phyloP scores from a whole-genome alignment of 345 rosid species.

The Aegle marmelos region DNA sequence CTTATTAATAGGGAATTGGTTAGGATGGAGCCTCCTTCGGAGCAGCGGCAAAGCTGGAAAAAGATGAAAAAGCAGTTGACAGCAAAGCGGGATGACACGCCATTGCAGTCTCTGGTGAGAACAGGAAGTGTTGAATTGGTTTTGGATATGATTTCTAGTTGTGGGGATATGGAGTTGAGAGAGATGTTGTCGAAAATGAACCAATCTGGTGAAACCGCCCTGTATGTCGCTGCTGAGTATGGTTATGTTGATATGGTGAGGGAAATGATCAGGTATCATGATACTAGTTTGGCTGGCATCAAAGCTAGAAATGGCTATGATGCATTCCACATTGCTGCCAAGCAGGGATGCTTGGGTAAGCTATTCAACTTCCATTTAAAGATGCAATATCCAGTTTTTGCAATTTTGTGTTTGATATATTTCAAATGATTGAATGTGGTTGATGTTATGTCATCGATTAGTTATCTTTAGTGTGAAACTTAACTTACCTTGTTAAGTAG shows the following conservation, averaged over 20 bases:
- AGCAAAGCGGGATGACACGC: constrained; percentile 68
- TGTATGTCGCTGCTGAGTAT: constrained; percentile 79
- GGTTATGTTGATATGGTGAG: constrained; percentile 62
- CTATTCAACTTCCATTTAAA: constrained; percentile 4
- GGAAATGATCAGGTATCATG: constrained; percentile 58
- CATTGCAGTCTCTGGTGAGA: constrained; percentile 64
- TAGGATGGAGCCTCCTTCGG: constrained; percentile 27
- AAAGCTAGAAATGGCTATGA: constrained; percentile 84
- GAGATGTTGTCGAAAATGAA: constrained; percentile 60
- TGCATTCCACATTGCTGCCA: constrained; percentile 88
- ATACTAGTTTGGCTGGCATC: constrained; percentile 48
- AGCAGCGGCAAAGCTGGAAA: constrained; percentile 44
- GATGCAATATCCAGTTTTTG: neutral
- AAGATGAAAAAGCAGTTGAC: constrained; percentile 72
- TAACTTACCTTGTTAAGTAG: neutral
- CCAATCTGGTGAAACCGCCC: constrained; percentile 79
- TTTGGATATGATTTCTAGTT: constrained; percentile 42
- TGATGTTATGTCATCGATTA: neutral
- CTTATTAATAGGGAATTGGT: neutral
- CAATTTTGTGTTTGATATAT: neutral
- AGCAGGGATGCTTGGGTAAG: constrained; percentile 76
- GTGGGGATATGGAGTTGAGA: constrained; percentile 43
- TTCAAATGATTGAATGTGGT: constrained; percentile 1
- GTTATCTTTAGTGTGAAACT: neutral
- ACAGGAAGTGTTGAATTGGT: constrained; percentile 49